A percentile compares a stretch with the other conserved stretches of the same genome.
Evolutionary conservation across 352 stramenopile species (phyloP).

Genomic region (Labyrinthula sp.): DNA sequence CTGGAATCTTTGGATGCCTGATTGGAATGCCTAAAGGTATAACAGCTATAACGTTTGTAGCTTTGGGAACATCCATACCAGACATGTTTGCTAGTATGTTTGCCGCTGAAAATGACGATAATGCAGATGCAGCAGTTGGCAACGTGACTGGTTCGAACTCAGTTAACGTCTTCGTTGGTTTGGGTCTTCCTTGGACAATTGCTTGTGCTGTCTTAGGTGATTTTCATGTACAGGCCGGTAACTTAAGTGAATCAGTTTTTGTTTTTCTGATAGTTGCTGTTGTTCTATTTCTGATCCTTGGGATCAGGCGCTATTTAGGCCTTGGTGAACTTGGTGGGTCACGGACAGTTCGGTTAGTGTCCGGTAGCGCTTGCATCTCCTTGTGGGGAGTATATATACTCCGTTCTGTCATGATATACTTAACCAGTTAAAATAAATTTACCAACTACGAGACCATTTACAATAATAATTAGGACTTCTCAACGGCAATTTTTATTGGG

Average conservation of each 20-base stretch:
- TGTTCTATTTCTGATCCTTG: conserved; percentile 18
- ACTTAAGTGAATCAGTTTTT: conserved; percentile 4
- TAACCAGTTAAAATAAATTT: no score
- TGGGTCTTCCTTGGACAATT: conserved; percentile 38
- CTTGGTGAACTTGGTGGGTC: conserved; percentile 20
- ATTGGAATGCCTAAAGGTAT: conserved; percentile 30
- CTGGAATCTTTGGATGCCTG: conserved; percentile 36
- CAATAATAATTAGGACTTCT: no score
- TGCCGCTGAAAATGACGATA: conserved; percentile 31
- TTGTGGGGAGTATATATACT: no score
- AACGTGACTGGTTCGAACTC: conserved; percentile 37
- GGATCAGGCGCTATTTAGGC: conserved; percentile 2
- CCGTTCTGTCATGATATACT: no score
- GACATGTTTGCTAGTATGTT: conserved; percentile 37
- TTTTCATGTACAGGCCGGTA: not conserved
- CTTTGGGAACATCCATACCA: conserved; percentile 35
- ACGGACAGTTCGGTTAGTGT: no score
- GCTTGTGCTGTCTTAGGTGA: conserved; percentile 12
- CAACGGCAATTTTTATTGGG: no score
- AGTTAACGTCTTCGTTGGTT: conserved; percentile 38
- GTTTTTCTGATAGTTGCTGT: conserved; percentile 13
- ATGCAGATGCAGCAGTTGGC: conserved; percentile 35
- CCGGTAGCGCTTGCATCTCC: no score
- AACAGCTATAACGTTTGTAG: conserved; percentile 38
- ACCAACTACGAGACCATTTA: no score